Conservation (phyloP, 176 grass and related monocot species). For the Bolboschoenus planiculmis region DNA sequence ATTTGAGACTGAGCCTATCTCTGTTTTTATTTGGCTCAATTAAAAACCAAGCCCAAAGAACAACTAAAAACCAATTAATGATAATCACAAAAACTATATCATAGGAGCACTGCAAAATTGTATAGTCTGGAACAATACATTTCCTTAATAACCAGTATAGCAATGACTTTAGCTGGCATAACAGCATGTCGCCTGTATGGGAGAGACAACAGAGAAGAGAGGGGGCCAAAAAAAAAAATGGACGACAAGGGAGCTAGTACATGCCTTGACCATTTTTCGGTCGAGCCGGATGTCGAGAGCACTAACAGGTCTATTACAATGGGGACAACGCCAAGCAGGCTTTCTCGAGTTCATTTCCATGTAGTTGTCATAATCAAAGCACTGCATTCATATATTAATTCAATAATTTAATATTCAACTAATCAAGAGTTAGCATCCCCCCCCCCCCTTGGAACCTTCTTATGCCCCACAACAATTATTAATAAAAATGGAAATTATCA, state of each 20-base stretch:
- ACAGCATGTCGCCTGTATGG: not conserved
- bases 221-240: not conserved
- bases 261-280: conserved; percentile 78
- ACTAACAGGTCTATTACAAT: conserved; percentile 63
- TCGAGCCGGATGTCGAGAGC: conserved; percentile 63
- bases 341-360: conserved; percentile 88
- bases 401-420: not conserved
- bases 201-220: not conserved
- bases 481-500: not conserved
- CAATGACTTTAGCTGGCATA: not conserved
- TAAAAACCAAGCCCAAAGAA: not conserved
- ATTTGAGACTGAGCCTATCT: conserved; percentile 9
- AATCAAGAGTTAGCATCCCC: conserved; percentile 14
- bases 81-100: not conserved
- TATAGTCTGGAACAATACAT: not conserved
- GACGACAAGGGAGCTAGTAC: conserved; percentile 10
- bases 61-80: not conserved
- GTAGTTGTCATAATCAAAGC: conserved; percentile 97
- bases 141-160: not conserved
- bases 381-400: conserved; percentile 36
- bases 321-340: conserved; percentile 81
- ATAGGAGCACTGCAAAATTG: not conserved
- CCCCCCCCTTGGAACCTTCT: not conserved
- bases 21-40: not conserved
- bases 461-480: not conserved